Base-by-base conservation (phyloP, 441 rosid species). In the Heliophila coronopifolia region DNA sequence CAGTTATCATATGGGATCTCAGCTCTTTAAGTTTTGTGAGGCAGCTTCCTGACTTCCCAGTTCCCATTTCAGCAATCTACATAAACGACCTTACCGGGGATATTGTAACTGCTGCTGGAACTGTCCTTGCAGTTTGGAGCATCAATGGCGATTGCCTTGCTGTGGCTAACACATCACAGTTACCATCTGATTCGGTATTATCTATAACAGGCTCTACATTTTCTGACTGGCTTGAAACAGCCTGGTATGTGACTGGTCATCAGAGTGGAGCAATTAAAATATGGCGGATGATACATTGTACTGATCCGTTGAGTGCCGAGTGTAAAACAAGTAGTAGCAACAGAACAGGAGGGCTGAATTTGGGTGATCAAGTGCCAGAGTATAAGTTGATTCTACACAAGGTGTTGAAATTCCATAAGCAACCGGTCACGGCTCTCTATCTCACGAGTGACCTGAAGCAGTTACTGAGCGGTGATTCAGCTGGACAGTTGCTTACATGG, bases 101-200 rank as follows among this genome's bases (percentile, higher is more conserved):
- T 72, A 87, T 94, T 28, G 75, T 83, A 62, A 90, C 99, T 0
- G 98, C 99, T 4, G 92, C 99, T 23, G 99, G 99, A 66, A 79
- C 87, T 45, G 59, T 90, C 62, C 95, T 94, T 57, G 95, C 99
- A 19, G 80, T 90, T 57, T 94, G 99, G 99, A 84, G 95, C 77
- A 73, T 90, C 69, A 94, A 94, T 55, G 99, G 98, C 30, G 99
- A 90, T 44, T 94, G 99, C 66, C 92, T 94, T 43, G 92, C 98
- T 9, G 83, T 74, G 53, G 83, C 86, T 27, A 94, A 79, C 62
- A 80, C 99, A 27, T 94, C 99, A 19, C 99, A 94, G 66, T 64
- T 94, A 63, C 99, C 99, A 13, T 90, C 99, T 25, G 99, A 94
- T 76, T 86, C 77, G 34, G 84, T 94, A 57, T 73, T 87, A 47